Evolutionary conservation across 2,329 filamentous ascomycete species (phyloP).

Genomic region (Dactylellina parvicollis): DNA sequence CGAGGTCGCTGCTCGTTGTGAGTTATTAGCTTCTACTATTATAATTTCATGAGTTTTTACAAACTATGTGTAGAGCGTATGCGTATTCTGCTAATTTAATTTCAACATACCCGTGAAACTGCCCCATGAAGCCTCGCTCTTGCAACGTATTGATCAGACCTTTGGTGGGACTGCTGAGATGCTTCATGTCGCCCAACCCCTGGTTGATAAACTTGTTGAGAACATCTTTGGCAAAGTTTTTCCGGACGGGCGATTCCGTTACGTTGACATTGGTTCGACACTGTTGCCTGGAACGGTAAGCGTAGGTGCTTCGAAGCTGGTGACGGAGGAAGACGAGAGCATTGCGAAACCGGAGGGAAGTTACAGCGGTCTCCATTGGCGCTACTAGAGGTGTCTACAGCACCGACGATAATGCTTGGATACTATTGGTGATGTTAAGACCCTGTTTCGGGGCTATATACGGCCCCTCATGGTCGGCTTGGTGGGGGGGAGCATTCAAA

Average conservation of each 20-base stretch:
- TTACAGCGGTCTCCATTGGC: slow-evolving; percentile 36
- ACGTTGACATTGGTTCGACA: slow-evolving; percentile 42
- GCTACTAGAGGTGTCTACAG: neutral
- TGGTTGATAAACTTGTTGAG: slow-evolving; percentile 50
- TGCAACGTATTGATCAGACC: slow-evolving; percentile 19
- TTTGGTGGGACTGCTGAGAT: slow-evolving; percentile 6
- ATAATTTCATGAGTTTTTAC: neutral
- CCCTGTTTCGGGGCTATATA: neutral
- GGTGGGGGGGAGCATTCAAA: neutral
- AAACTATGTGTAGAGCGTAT: neutral
- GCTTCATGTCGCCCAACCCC: slow-evolving; percentile 41
- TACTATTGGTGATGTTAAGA: neutral
- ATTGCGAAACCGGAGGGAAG: slow-evolving; percentile 42
- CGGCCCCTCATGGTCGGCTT: neutral
- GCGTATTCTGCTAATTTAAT: neutral
- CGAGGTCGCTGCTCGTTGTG: slow-evolving; percentile 15
- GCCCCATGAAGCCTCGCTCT: slow-evolving; percentile 34
- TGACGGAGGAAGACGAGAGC: slow-evolving; percentile 48
- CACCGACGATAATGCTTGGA: neutral
- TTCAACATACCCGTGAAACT: slow-evolving; percentile 41
- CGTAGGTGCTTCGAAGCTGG: slow-evolving; percentile 41
- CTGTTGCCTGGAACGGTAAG: slow-evolving; percentile 22
- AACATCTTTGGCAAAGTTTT: slow-evolving; percentile 26
- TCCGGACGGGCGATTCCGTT: slow-evolving; percentile 19
- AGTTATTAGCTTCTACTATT: neutral